Evolutionary conservation across 306 rosid species (phyloP).

Genomic region (Acacia acuminata): DNA sequence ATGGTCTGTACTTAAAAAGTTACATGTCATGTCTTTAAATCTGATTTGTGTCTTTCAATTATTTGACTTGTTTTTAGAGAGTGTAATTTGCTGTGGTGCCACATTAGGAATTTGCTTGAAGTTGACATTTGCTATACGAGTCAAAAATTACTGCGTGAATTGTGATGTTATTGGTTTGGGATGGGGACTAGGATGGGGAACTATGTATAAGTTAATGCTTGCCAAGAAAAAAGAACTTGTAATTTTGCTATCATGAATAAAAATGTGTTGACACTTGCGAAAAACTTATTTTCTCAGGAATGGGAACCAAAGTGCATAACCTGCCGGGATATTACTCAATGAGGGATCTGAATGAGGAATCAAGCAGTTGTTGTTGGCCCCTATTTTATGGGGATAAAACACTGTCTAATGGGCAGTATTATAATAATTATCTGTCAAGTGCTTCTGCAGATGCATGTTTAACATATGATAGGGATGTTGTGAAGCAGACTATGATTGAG

Average conservation of each 20-base stretch:
- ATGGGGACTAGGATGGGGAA: not conserved
- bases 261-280: slow-evolving; percentile 46
- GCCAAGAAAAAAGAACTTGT: not conserved
- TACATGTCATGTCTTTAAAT: not conserved
- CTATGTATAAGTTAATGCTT: not conserved
- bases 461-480: slow-evolving; percentile 64
- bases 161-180: not conserved
- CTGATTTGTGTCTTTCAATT: slow-evolving; percentile 8
- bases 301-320: slow-evolving; percentile 96
- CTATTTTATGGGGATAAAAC: slow-evolving; percentile 67
- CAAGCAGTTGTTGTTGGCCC: slow-evolving; percentile 90
- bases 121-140: not conserved
- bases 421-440: slow-evolving; percentile 56
- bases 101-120: slow-evolving; percentile 2
- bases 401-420: slow-evolving; percentile 63
- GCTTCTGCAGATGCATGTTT: slow-evolving; percentile 52
- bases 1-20: not conserved
- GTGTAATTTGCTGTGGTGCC: slow-evolving; percentile 6
- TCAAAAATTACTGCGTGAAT: not conserved
- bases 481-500: slow-evolving; percentile 85
- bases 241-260: slow-evolving; percentile 64
- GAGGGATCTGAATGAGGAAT: slow-evolving; percentile 97
- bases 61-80: slow-evolving; percentile 1
- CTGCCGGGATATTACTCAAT: slow-evolving; percentile 77
- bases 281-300: slow-evolving; percentile 56